Evolutionary conservation across 2,329 filamentous ascomycete genomes (phyloP), one percentile per base, ranked within the genome.

Genomic region (Shiraia bambusicola): DNA sequence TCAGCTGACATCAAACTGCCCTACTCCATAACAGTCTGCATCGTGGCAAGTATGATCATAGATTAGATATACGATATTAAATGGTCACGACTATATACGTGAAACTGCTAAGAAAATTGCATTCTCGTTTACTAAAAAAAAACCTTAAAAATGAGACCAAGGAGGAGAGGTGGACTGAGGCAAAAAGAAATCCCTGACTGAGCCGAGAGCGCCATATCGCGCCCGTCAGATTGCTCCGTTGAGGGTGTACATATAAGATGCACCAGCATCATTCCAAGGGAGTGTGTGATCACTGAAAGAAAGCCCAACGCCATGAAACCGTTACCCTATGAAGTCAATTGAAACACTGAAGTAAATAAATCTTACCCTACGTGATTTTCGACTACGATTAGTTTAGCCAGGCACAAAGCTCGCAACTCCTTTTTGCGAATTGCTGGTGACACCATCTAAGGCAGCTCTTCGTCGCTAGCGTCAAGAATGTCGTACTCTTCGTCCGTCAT

Each of bases 401-500:
- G 14, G 3, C 16, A 26, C 16, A 22, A 22, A 22, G n/a, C 19
- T 22, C 19, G 8, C 6, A n/a, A 19, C n/a, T 36, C 28, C 13
- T 7, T n/a, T 15, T 15, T 11, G n/a, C n/a, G n/a, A n/a, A 22
- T 22, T 22, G 19, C 8, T 22, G 4, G 4, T 22, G 19, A 22
- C 8, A 22, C 25, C 17, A 22, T 36, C 37, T 42, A 59, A 31
- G 40, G 43, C 47, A 58, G 55, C 42, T 97, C 92, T 68, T 95
- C 88, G 55, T 97, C 92, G 45, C 88, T 95, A 30, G 90, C 92
- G 72, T 96, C 90, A 32, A 97, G 82, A 53, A 97, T 91, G 61
- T 98, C 93, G 68, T 97, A 98, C 72, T 98, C 93, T 69, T 97
- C 93, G 52, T 98, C 93, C 0, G 93, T 97, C 76, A 95, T 73